Evolutionary conservation across 306 rosid genomes (phyloP).

Genomic region (Spatholobus suberectus): DNA sequence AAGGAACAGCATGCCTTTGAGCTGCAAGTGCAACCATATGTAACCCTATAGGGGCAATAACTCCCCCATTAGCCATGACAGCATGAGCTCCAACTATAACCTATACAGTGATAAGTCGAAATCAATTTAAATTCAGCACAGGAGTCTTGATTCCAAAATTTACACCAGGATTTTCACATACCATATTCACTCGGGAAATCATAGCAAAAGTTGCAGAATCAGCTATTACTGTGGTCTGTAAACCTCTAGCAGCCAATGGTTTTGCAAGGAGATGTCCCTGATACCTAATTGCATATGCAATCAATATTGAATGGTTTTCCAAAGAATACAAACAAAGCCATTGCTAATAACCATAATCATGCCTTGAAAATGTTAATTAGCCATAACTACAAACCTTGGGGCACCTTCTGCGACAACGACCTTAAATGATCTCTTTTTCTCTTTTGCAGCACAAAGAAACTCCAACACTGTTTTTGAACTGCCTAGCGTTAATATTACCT

Average conservation of each 20-base stretch:
- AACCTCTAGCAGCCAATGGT: constrained; percentile 79
- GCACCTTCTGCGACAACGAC: constrained; percentile 97
- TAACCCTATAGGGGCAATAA: constrained; percentile 91
- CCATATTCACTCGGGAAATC: constrained; percentile 97
- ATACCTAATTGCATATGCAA: constrained; percentile 59
- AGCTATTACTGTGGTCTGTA: constrained; percentile 82
- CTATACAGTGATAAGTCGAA: constrained; percentile 54
- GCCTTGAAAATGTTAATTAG: constrained; percentile 22
- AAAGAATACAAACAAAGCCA: constrained; percentile 33
- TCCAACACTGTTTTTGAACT: constrained; percentile 98
- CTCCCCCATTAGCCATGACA: constrained; percentile 99
- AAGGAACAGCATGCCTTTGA: constrained; percentile 95
- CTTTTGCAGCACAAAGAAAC: constrained; percentile 95
- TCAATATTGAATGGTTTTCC: not conserved
- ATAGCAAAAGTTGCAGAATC: constrained; percentile 91
- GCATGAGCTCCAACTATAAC: constrained; percentile 99
- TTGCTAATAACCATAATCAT: constrained; percentile 10
- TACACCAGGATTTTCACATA: constrained; percentile 37
- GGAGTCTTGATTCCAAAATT: constrained; percentile 6
- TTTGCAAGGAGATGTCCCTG: constrained; percentile 91
- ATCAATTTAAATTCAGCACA: constrained; percentile 32
- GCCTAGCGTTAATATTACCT: constrained; percentile 94
- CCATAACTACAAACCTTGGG: constrained; percentile 76
- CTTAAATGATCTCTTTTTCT: constrained; percentile 92
- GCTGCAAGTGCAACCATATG: constrained; percentile 99